phyloP scores from a whole-genome alignment of 345 rosid genomes.

The Pistacia vera region DNA sequence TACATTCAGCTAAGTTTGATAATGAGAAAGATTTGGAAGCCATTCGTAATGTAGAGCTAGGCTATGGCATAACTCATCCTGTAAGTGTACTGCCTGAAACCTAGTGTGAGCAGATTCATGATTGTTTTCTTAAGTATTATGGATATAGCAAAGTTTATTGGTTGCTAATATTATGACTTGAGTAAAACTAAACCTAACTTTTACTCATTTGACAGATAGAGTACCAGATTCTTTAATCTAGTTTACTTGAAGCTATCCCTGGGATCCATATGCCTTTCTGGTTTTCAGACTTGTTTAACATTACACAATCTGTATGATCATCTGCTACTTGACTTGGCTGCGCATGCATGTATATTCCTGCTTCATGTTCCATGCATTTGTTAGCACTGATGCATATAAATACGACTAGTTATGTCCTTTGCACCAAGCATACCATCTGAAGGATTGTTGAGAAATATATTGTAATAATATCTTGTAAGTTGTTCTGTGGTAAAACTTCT shows the following conservation, averaged over 20 bases:
- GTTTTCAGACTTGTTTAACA: too few species aligned
- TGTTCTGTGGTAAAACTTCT: too few species aligned
- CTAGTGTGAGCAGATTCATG: conserved; percentile 8
- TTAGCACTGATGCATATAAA: too few species aligned
- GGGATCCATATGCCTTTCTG: not conserved
- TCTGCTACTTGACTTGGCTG: too few species aligned
- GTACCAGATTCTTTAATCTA: not conserved
- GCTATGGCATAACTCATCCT: conserved; percentile 83
- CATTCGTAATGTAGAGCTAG: conserved; percentile 84
- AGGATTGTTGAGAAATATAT: too few species aligned
- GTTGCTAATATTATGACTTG: not conserved
- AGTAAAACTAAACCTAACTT: not conserved
- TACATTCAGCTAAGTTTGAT: conserved; percentile 96
- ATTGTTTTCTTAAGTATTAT: conserved; percentile 2
- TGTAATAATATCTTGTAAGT: too few species aligned
- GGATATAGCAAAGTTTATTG: conserved; percentile 3
- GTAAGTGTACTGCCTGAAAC: conserved; percentile 41
- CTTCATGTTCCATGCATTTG: too few species aligned
- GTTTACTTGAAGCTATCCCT: not conserved
- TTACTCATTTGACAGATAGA: not conserved
- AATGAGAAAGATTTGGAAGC: conserved; percentile 97
- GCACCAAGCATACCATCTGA: too few species aligned
- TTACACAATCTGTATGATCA: too few species aligned
- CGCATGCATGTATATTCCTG: too few species aligned
- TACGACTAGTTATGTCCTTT: too few species aligned